Conservation (phyloP, 1,139 yeast genomes). For the Pichia sp. region DNA sequence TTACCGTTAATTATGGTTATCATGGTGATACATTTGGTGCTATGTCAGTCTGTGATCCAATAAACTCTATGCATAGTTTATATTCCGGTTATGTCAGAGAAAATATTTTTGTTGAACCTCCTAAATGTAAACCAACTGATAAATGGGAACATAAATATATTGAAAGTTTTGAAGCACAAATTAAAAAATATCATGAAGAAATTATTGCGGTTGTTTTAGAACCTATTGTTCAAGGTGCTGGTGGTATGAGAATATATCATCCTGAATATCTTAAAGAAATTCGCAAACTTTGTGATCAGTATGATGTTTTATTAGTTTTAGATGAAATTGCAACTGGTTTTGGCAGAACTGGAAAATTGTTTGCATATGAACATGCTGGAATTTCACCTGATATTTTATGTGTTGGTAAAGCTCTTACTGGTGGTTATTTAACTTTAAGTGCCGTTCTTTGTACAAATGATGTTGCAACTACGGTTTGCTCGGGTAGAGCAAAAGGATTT, state of each 20-base stretch:
- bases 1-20: conserved; percentile 47
- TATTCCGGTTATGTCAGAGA: conserved; percentile 28
- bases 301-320: conserved; percentile 45
- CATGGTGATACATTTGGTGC: conserved; percentile 56
- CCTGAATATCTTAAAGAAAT: conserved; percentile 19
- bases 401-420: conserved; percentile 37
- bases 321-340: conserved; percentile 63
- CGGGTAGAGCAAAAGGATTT: conserved; percentile 15
- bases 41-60: conserved; percentile 39
- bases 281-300: conserved; percentile 46
- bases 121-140: conserved; percentile 20
- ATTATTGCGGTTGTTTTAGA: conserved; percentile 25
- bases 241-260: conserved; percentile 23
- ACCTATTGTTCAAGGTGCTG: conserved; percentile 26
- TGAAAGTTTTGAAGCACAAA: conserved; percentile 3
- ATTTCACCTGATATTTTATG: conserved; percentile 38
- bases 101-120: conserved; percentile 29
- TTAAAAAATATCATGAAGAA: conserved; percentile 14
- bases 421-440: conserved; percentile 30
- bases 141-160: conserved; percentile 14
- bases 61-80: conserved; percentile 30
- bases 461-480: conserved; percentile 12
- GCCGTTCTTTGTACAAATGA: conserved; percentile 14
- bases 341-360: conserved; percentile 45
- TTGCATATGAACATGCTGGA: conserved; percentile 41